These are phyloP conservation scores for Ceratorhiza oryzae-sativae DNA, from an alignment of 1,284 basidiomycete genomes.

Conservation along the genomic window DNA sequence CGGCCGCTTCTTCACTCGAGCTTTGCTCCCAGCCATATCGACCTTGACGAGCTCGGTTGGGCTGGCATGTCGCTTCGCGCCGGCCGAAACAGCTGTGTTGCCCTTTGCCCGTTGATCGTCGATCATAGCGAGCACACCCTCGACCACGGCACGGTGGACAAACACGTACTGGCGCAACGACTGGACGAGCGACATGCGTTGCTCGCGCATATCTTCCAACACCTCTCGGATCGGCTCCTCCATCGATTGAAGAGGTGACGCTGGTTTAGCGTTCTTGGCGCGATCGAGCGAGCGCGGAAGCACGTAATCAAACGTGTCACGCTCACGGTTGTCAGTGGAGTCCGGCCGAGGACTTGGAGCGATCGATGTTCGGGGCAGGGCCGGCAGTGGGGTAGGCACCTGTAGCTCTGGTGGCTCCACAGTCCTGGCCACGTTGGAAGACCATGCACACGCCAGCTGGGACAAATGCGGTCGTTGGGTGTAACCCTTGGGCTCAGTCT, in stretches of 20 bases:
- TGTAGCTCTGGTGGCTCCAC: neutral
- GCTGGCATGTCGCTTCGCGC: slow-evolving; percentile 67
- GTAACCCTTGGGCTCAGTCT: neutral
- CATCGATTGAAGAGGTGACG: slow-evolving; percentile 65
- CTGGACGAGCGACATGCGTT: slow-evolving; percentile 91
- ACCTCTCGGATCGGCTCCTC: slow-evolving; percentile 78
- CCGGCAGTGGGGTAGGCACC: neutral
- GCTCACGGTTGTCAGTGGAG: slow-evolving; percentile 10
- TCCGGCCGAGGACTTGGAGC: slow-evolving; percentile 28
- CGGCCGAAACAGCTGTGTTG: neutral
- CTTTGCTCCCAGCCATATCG: slow-evolving; percentile 60
- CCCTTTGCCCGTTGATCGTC: slow-evolving; percentile 66
- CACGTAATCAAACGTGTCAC: slow-evolving; percentile 30
- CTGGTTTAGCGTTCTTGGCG: slow-evolving; percentile 45
- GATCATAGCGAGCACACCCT: slow-evolving; percentile 77
- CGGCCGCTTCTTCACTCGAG: slow-evolving; percentile 67
- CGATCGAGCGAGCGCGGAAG: slow-evolving; percentile 10
- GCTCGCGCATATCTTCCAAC: slow-evolving; percentile 87
- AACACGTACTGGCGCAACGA: slow-evolving; percentile 89
- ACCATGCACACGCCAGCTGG: slow-evolving; percentile 3
- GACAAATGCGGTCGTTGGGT: neutral
- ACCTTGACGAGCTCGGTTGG: slow-evolving; percentile 73
- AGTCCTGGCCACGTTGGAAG: slow-evolving; percentile 16
- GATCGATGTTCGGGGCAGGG: neutral
- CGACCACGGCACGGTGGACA: slow-evolving; percentile 84